Base-by-base conservation (phyloP, 176 grass and related monocot genomes). In the Zea luxurians region DNA sequence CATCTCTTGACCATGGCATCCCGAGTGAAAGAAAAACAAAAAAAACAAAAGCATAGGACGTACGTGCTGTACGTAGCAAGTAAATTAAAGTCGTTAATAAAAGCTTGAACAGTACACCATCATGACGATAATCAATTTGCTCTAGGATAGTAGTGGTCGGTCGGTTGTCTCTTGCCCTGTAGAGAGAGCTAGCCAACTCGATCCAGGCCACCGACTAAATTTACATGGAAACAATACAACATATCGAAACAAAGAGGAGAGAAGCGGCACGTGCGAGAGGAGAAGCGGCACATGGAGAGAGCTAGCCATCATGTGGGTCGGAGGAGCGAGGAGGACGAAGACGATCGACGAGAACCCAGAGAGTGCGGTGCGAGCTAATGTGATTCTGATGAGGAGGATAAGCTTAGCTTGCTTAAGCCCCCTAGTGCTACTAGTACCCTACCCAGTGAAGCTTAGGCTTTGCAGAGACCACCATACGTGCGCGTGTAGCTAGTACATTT, bases 121-220 rank as follows among this genome's bases (percentile, higher is more conserved):
- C 13, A 53, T 47, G 45, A 65, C 61, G 60, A 67, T 78, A 78
- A 85, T 85, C 66, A 85, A 89, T 85, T 85, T 73, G 36, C 83
- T 82, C 87, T 83, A 66, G 77, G 86, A 72, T 81, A 81, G 89
- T 83, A 90, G 89, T 85, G 90, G 95, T 94, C 80, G 89, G 95
- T 94, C 80, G 91, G 95, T 98, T 94, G 95, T 90, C 91, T 81
- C 59, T 61, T 20, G n/a, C 8, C n/a, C 55, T 59, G 54, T 80
- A 77, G 88, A 79, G 75, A 66, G 68, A 49, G 45, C 68, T 49
- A 83, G 80, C 88, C 95, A 90, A 92, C 95, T 94, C 92, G 85
- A 94, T 89, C 92, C 91, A 78, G 68, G 54, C 85, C 77, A 86
- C 84, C 80, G 80, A 69, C 80, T 84, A 91, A 83, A 90, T 90